Evolutionary conservation across 2,329 filamentous ascomycete genomes (phyloP).

Genomic region (Colletotrichum siamense): DNA sequence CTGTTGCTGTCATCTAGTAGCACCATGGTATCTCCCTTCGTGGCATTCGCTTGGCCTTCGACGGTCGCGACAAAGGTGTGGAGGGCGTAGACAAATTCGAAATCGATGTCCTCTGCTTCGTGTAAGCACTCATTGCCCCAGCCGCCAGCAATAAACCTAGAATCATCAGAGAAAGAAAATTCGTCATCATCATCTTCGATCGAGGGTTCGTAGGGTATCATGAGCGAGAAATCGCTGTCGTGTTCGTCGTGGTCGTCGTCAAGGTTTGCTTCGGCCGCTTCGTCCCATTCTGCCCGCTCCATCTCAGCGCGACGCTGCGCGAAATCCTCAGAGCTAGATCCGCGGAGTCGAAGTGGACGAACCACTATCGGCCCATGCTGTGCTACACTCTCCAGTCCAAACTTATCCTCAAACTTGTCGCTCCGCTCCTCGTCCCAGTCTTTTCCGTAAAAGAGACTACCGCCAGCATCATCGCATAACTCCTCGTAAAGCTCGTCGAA

Average conservation of each 20-base stretch:
- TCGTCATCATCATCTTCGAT: conserved; percentile 65
- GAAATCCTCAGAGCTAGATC: neutral
- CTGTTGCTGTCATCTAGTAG: conserved; percentile 98
- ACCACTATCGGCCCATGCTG: conserved; percentile 12
- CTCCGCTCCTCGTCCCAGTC: neutral
- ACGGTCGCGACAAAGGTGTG: conserved; percentile 98
- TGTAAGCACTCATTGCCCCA: conserved; percentile 88
- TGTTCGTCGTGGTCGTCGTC: conserved; percentile 24
- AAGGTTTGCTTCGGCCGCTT: conserved; percentile 25
- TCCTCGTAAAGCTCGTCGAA: conserved; percentile 30
- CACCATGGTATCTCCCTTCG: conserved; percentile 98
- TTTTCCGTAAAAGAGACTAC: conserved; percentile 19
- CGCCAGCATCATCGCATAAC: conserved; percentile 14
- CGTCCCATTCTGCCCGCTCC: conserved; percentile 24
- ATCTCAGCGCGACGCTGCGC: conserved; percentile 9
- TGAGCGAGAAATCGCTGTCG: conserved; percentile 37
- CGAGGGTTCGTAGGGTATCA: conserved; percentile 51
- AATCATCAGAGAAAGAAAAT: conserved; percentile 61
- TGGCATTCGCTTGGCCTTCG: conserved; percentile 97
- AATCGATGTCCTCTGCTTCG: conserved; percentile 97
- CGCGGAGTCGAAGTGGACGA: conserved; percentile 3
- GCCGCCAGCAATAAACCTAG: conserved; percentile 71
- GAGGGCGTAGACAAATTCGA: conserved; percentile 98
- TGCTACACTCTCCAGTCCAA: neutral
- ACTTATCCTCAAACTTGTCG: neutral